Conservation (phyloP, 345 rosid species). For the Carallia brachiata region DNA sequence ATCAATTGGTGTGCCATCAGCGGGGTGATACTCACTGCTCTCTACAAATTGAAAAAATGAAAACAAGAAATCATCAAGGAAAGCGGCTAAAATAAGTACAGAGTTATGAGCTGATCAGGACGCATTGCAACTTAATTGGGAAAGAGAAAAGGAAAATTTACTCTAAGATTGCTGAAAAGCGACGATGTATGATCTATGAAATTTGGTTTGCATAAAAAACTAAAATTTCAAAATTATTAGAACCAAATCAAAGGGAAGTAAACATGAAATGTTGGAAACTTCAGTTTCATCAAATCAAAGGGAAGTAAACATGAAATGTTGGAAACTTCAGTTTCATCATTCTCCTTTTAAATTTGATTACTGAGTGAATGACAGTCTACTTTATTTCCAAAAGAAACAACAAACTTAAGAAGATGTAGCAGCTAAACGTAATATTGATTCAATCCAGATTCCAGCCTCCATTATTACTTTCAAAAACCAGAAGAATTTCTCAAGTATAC, state of each 20-base stretch:
- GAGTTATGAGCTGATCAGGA: neutral
- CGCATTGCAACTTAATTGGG: too few relatives aligned
- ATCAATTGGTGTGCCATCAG: conserved; percentile 72
- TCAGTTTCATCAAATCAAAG: neutral
- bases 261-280: too few relatives aligned
- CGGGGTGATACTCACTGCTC: conserved; percentile 77
- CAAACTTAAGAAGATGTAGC: too few relatives aligned
- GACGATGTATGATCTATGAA: neutral
- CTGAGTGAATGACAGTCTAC: too few relatives aligned
- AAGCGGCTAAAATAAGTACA: neutral
- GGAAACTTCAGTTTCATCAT: too few relatives aligned
- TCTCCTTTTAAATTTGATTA: too few relatives aligned
- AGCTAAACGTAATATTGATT: neutral
- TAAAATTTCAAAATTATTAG: neutral
- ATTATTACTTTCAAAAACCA: neutral
- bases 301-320: neutral
- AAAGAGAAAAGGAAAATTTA: neutral
- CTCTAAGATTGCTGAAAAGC: neutral
- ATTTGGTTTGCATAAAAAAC: neutral
- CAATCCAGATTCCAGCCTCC: neutral
- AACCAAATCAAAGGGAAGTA: conserved; percentile 1
- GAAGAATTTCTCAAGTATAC: neutral
- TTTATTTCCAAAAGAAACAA: too few relatives aligned
- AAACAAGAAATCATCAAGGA: conserved; percentile 1
- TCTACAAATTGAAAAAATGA: conserved; percentile 36